These are phyloP conservation scores for Kodamaea jinghongensis DNA, from an alignment of 805 yeast species.

Conservation along the genomic window DNA sequence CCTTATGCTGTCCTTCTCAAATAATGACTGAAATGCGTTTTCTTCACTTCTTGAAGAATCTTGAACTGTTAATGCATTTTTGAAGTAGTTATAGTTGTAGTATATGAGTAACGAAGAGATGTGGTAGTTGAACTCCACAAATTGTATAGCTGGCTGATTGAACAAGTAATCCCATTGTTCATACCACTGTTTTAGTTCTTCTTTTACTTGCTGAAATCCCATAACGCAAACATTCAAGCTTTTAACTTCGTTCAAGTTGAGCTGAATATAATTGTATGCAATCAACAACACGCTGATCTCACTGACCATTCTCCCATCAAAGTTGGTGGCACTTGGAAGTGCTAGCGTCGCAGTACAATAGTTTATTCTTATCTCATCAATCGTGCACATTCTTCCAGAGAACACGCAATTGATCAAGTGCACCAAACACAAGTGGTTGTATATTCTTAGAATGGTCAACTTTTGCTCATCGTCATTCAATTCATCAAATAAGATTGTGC, in stretches of 20 bases:
- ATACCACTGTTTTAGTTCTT: slow-evolving; percentile 58
- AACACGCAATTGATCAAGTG: slow-evolving; percentile 66
- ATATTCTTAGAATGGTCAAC: slow-evolving; percentile 58
- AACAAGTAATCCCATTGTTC: slow-evolving; percentile 68
- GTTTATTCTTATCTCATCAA: slow-evolving; percentile 58
- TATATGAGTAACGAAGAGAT: slow-evolving; percentile 54
- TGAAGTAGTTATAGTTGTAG: slow-evolving; percentile 35
- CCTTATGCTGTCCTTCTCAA: slow-evolving; percentile 21
- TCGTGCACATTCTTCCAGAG: slow-evolving; percentile 61
- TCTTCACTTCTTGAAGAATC: not conserved
- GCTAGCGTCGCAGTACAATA: slow-evolving; percentile 58
- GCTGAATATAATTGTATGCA: slow-evolving; percentile 56
- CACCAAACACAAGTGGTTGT: slow-evolving; percentile 68
- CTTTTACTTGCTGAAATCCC: slow-evolving; percentile 34
- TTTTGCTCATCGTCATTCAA: slow-evolving; percentile 46
- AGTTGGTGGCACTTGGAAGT: slow-evolving; percentile 62
- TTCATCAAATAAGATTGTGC: slow-evolving; percentile 30
- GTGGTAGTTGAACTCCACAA: slow-evolving; percentile 68
- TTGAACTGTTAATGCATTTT: slow-evolving; percentile 3
- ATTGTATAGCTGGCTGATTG: slow-evolving; percentile 69
- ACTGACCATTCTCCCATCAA: slow-evolving; percentile 80
- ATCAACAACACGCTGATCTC: slow-evolving; percentile 63
- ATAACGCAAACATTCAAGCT: slow-evolving; percentile 4
- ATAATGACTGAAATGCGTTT: not conserved
- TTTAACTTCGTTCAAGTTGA: slow-evolving; percentile 11